These are phyloP conservation scores for Colletotrichum incanum DNA, from an alignment of 2,329 filamentous ascomycete genomes.

Conservation along the genomic window DNA sequence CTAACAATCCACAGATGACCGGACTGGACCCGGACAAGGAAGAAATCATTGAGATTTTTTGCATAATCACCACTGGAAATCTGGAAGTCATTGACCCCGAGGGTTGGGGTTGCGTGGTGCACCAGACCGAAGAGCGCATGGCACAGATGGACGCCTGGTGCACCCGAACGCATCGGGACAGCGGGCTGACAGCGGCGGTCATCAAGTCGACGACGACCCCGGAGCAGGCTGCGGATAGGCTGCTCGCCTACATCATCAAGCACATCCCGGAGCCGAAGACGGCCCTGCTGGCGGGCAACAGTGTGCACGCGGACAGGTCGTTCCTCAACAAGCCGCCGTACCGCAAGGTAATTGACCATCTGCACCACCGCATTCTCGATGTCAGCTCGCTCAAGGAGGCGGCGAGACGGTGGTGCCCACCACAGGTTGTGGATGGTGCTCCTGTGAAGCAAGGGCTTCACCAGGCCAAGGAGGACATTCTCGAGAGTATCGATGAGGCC, in stretches of 20 bases:
- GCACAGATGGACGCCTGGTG: constrained; percentile 93
- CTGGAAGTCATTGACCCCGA: constrained; percentile 81
- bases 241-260: constrained; percentile 84
- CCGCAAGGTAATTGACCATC: constrained; percentile 78
- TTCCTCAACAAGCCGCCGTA: constrained; percentile 87
- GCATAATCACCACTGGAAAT: constrained; percentile 87
- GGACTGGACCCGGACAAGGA: constrained; percentile 84
- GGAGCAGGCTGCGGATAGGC: constrained; percentile 77
- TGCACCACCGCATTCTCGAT: constrained; percentile 93
- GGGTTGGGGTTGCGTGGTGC: constrained; percentile 86
- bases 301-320: constrained; percentile 88
- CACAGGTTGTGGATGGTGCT: constrained; percentile 71
- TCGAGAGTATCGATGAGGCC: constrained; percentile 96
- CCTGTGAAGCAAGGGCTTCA: constrained; percentile 85
- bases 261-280: constrained; percentile 77
- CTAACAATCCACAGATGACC: constrained; percentile 81
- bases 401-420: constrained; percentile 82
- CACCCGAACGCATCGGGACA: constrained; percentile 81
- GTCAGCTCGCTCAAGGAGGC: constrained; percentile 95
- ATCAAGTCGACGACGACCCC: constrained; percentile 81
- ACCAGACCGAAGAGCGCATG: constrained; percentile 79
- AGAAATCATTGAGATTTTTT: constrained; percentile 92
- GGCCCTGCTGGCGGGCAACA: constrained; percentile 90
- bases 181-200: constrained; percentile 86
- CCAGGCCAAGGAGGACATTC: constrained; percentile 88